Conservation (phyloP, 192 early-diverging fungal species). For the Entophlyctis luteolus region DNA sequence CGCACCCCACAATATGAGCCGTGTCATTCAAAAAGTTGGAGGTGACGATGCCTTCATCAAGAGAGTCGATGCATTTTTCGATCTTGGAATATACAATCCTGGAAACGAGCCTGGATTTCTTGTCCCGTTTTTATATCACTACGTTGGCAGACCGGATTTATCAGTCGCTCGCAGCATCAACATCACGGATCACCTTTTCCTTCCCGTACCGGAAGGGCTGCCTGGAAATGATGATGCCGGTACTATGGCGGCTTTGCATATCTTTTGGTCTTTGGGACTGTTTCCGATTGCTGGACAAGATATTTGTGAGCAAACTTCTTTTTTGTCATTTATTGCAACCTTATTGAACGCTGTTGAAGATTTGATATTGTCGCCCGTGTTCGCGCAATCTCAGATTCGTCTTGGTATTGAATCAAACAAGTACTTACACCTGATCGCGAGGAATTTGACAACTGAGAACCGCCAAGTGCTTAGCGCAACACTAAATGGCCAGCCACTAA, state of each 20-base stretch:
- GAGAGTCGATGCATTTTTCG: conserved; percentile 32
- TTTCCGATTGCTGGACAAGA: background rate
- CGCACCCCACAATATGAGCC: conserved; percentile 30
- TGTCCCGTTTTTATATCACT: conserved; percentile 33
- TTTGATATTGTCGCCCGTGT: background rate
- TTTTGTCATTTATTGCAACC: background rate
- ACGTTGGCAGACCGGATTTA: conserved; percentile 17
- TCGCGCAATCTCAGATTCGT: background rate
- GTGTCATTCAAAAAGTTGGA: conserved; percentile 23
- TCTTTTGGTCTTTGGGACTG: background rate
- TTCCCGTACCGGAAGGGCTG: background rate
- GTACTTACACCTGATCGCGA: background rate
- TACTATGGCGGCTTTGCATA: background rate
- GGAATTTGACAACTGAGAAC: background rate
- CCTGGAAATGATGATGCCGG: background rate
- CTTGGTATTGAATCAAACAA: background rate
- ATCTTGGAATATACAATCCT: conserved; percentile 22
- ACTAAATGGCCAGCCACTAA: background rate
- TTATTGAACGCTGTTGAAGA: background rate
- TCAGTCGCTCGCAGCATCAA: background rate
- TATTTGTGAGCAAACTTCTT: background rate
- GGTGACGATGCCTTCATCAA: conserved; percentile 25
- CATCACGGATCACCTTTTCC: background rate
- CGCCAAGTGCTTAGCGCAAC: background rate
- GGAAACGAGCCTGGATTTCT: conserved; percentile 37